A percentile compares a stretch with the other conserved stretches of the same genome.
phyloP scores from a whole-genome alignment of 306 rosid genomes.

The Chamaecrista fasciculata region DNA sequence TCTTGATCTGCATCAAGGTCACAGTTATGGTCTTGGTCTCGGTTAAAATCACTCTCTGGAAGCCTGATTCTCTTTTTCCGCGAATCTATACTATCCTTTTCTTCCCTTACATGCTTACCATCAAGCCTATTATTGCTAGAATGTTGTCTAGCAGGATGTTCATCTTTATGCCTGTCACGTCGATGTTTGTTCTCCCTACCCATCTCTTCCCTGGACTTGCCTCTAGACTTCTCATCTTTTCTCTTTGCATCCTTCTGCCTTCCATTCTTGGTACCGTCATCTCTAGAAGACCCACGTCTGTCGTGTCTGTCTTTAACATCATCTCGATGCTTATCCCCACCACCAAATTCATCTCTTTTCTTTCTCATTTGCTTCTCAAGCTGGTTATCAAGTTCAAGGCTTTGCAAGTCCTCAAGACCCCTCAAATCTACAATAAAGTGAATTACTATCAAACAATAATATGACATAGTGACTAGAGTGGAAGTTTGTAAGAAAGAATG shows the following conservation, averaged over 20 bases:
- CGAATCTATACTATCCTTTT: conserved; percentile 57
- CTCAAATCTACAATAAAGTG: conserved; percentile 46
- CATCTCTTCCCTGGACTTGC: conserved; percentile 63
- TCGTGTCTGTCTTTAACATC: conserved; percentile 51
- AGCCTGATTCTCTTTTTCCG: conserved; percentile 66
- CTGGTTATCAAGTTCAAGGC: conserved; percentile 67
- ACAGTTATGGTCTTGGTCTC: conserved; percentile 38
- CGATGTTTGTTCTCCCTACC: conserved; percentile 69
- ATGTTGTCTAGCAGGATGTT: conserved; percentile 63
- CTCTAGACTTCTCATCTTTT: conserved; percentile 74
- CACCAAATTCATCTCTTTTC: conserved; percentile 60
- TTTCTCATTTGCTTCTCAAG: conserved; percentile 63
- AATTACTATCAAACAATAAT: background rate
- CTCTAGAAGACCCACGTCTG: conserved; percentile 55
- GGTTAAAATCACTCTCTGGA: conserved; percentile 58
- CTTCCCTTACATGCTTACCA: conserved; percentile 67
- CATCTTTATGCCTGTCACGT: conserved; percentile 67
- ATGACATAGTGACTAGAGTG: background rate
- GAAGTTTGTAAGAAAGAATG: background rate
- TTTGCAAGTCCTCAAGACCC: conserved; percentile 53
- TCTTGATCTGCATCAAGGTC: conserved; percentile 39
- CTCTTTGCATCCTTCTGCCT: conserved; percentile 77
- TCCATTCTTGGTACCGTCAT: conserved; percentile 63
- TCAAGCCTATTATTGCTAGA: conserved; percentile 57
- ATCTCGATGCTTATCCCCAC: conserved; percentile 59